A percentile compares a stretch with the other conserved stretches of the same genome.
Evolutionary conservation across 768 basidiomycete genomes (phyloP).

Genomic region (Pilatotrama ljubarskyi): DNA sequence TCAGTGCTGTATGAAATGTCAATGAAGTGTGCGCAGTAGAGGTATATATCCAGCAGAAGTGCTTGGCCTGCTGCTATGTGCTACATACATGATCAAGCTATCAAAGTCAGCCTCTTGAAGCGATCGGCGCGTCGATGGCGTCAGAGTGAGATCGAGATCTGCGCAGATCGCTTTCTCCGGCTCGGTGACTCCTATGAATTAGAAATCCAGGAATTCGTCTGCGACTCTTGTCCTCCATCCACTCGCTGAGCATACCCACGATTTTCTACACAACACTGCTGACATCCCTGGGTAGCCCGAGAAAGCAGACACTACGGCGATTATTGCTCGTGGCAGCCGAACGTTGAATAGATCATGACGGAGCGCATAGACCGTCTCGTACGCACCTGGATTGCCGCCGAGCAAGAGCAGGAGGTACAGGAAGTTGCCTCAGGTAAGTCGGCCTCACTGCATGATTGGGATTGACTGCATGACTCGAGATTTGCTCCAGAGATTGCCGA

Average conservation of each 20-base stretch:
- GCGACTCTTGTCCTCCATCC: not conserved
- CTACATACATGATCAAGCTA: no score
- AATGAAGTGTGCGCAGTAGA: no score
- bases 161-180: not conserved
- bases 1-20: no score
- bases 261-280: no score
- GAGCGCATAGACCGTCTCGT: slow-evolving; percentile 53
- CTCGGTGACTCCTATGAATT: not conserved
- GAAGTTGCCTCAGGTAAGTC: slow-evolving; percentile 60
- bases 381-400: slow-evolving; percentile 72
- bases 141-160: not conserved
- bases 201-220: not conserved
- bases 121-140: not conserved
- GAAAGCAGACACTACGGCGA: not conserved
- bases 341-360: slow-evolving; percentile 30
- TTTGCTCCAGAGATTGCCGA: slow-evolving; percentile 52
- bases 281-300: no score
- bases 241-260: not conserved
- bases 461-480: slow-evolving; percentile 20
- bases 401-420: slow-evolving; percentile 57
- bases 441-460: slow-evolving; percentile 30
- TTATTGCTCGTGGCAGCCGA: not conserved
- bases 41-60: no score
- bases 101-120: no score
- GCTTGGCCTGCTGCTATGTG: no score